Evolutionary conservation across 352 stramenopile species (phyloP).

Genomic region (Thalassiosira sp.): DNA sequence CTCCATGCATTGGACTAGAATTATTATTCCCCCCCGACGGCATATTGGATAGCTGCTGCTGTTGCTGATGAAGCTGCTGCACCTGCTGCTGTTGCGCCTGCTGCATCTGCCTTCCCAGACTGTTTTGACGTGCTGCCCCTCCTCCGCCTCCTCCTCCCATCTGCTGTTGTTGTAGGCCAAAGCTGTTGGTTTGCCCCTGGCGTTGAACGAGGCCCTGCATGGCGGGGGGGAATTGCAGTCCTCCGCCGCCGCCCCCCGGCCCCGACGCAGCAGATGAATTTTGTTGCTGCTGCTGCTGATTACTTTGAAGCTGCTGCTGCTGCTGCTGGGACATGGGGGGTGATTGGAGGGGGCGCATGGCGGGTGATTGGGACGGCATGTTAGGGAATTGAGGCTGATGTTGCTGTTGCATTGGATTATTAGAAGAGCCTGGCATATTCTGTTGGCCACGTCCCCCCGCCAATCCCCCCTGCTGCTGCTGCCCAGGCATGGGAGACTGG

Average conservation of each 20-base stretch:
- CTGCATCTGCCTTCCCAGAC: slow-evolving; percentile 8
- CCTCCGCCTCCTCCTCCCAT: not conserved
- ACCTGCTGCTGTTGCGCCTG: slow-evolving; percentile 16
- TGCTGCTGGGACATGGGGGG: too few relatives aligned
- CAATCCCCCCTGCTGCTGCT: too few relatives aligned
- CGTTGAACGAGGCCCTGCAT: slow-evolving; percentile 3
- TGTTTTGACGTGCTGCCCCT: slow-evolving; percentile 1
- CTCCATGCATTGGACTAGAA: too few relatives aligned
- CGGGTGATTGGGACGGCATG: not conserved
- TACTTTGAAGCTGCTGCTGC: too few relatives aligned
- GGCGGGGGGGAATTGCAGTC: not conserved
- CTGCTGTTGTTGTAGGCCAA: too few relatives aligned
- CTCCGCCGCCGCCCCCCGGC: too few relatives aligned
- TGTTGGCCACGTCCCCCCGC: not conserved
- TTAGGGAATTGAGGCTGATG: not conserved
- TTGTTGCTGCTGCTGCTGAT: too few relatives aligned
- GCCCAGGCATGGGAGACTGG: slow-evolving; percentile 4
- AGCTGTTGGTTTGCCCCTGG: slow-evolving; percentile 9
- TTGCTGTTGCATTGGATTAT: slow-evolving; percentile 7
- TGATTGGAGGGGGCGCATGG: not conserved
- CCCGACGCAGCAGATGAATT: not conserved
- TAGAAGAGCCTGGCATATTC: not conserved
- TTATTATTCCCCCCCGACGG: too few relatives aligned
- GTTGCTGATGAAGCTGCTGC: slow-evolving; percentile 11
- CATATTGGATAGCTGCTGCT: not conserved